Percentiles rank a stretch among this genome's conserved stretches.
phyloP scores from a whole-genome alignment of 176 grass and related monocot genomes.

The Lolium rigidum region DNA sequence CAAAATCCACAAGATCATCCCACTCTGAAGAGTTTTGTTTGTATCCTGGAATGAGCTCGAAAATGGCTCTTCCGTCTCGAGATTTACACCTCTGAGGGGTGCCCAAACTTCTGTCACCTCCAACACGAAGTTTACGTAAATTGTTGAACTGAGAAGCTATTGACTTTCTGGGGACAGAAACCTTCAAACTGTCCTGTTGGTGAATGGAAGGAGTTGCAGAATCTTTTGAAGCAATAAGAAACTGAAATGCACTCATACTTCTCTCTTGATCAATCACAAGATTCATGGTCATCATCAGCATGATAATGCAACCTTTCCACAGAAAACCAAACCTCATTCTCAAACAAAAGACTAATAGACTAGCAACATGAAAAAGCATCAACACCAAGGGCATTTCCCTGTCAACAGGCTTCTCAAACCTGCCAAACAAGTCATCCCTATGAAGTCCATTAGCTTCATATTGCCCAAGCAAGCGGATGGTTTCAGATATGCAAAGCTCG shows the following conservation, averaged over 20 bases:
- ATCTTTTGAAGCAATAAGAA: slow-evolving; percentile 34
- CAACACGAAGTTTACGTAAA: slow-evolving; percentile 32
- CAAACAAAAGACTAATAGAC: slow-evolving; percentile 47
- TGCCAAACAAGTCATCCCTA: slow-evolving; percentile 39
- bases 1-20: slow-evolving; percentile 47
- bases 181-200: background rate
- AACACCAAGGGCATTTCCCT: slow-evolving; percentile 18
- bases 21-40: slow-evolving; percentile 9
- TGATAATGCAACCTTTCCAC: slow-evolving; percentile 63
- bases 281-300: slow-evolving; percentile 67
- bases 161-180: slow-evolving; percentile 11
- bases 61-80: slow-evolving; percentile 32
- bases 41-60: slow-evolving; percentile 16
- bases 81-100: background rate
- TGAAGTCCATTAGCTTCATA: slow-evolving; percentile 39
- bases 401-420: slow-evolving; percentile 11
- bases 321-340: slow-evolving; percentile 55
- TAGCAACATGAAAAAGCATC: slow-evolving; percentile 71
- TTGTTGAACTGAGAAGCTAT: slow-evolving; percentile 43
- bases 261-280: slow-evolving; percentile 54
- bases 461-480: slow-evolving; percentile 29
- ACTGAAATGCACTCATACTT: slow-evolving; percentile 30
- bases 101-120: slow-evolving; percentile 33
- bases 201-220: background rate
- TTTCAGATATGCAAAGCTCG: slow-evolving; percentile 19